These are phyloP conservation scores for Omphalea diandra DNA, from an alignment of 441 rosid genomes.

Conservation along the genomic window DNA sequence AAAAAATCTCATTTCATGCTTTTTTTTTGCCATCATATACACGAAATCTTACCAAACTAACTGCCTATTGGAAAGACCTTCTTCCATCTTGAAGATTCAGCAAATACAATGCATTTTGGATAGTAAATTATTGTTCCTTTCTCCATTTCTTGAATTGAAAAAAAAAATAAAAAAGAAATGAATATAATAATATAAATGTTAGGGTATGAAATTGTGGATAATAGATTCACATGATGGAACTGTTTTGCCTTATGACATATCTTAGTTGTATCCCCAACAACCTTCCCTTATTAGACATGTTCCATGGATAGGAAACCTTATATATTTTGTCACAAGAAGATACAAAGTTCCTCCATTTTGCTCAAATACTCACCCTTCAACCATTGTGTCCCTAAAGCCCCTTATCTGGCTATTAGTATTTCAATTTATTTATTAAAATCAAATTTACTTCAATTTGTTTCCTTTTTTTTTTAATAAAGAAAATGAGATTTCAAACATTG, in stretches of 20 bases:
- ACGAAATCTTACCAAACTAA: too few relatives aligned
- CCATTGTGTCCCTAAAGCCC: conserved; percentile 31
- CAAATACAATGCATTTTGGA: background rate
- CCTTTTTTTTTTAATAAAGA: too few relatives aligned
- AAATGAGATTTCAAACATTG: too few relatives aligned
- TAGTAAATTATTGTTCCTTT: background rate
- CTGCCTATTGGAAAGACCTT: background rate
- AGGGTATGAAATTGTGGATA: background rate
- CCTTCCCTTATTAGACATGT: conserved; percentile 29
- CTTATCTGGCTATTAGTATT: too few relatives aligned
- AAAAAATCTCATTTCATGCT: too few relatives aligned
- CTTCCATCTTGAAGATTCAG: background rate
- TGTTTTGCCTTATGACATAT: conserved; percentile 17
- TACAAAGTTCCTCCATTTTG: conserved; percentile 21
- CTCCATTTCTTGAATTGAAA: background rate
- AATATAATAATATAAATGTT: background rate
- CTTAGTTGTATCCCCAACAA: conserved; percentile 28
- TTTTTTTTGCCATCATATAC: too few relatives aligned
- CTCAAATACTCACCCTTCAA: conserved; percentile 20
- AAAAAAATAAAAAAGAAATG: background rate
- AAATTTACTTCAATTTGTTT: too few relatives aligned
- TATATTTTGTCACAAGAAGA: conserved; percentile 10
- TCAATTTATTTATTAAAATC: too few relatives aligned
- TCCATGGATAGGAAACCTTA: conserved; percentile 32
- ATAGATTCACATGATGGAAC: conserved; percentile 9